Evolutionary conservation across 1,139 yeast species (phyloP).

Genomic region (Yamadazyma aaseri): DNA sequence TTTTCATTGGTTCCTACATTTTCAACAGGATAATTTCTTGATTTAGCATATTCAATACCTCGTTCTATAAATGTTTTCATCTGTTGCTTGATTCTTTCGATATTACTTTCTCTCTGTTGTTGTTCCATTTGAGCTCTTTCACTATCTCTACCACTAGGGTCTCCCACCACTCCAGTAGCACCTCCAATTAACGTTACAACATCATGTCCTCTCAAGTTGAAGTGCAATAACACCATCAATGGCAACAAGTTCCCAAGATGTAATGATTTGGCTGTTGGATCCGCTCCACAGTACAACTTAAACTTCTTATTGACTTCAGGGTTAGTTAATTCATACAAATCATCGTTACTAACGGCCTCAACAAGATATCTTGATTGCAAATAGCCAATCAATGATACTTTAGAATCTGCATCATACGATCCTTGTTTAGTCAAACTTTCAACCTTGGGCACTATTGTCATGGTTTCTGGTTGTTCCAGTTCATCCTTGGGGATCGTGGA

Average conservation of each 20-base stretch:
- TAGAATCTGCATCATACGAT: slow-evolving; percentile 29
- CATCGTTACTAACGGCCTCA: slow-evolving; percentile 49
- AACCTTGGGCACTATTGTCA: slow-evolving; percentile 38
- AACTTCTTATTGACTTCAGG: slow-evolving; percentile 34
- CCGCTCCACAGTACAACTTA: slow-evolving; percentile 90
- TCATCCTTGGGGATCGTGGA: slow-evolving; percentile 6
- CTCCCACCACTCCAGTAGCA: slow-evolving; percentile 97
- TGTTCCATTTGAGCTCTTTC: slow-evolving; percentile 65
- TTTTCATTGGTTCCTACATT: slow-evolving; percentile 40
- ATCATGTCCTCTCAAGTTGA: slow-evolving; percentile 78
- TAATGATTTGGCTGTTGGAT: slow-evolving; percentile 86
- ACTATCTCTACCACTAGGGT: slow-evolving; percentile 87
- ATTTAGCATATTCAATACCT: slow-evolving; percentile 61
- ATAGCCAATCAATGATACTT: slow-evolving; percentile 43
- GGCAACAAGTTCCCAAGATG: slow-evolving; percentile 93
- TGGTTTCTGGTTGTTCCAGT: slow-evolving; percentile 13
- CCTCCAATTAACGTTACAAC: slow-evolving; percentile 89
- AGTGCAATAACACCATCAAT: slow-evolving; percentile 78
- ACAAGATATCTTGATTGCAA: slow-evolving; percentile 47
- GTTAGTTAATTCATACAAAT: slow-evolving; percentile 37
- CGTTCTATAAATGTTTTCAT: slow-evolving; percentile 56
- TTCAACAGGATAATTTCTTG: slow-evolving; percentile 48
- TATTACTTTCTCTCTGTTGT: slow-evolving; percentile 55
- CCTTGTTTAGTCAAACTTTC: slow-evolving; percentile 24
- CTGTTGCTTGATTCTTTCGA: slow-evolving; percentile 60